A percentile compares a stretch with the other conserved stretches of the same genome.
Conservation (phyloP, 1,284 basidiomycete species). For the Sparassis latifolia region DNA sequence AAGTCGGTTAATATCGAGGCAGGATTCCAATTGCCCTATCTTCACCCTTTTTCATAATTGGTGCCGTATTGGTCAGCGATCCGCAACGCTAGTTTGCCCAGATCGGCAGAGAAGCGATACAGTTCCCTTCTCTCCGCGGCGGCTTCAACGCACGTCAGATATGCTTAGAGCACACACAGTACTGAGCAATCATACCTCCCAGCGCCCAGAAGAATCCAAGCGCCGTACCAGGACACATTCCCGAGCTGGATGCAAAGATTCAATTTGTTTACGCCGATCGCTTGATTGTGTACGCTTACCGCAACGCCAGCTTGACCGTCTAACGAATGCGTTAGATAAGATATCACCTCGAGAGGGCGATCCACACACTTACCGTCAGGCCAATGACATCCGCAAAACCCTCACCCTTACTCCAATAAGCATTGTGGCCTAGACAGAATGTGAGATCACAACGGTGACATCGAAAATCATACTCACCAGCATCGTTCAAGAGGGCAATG, state of each 20-base stretch:
- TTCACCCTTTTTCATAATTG: slow-evolving; percentile 60
- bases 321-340: slow-evolving; percentile 15
- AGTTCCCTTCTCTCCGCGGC: slow-evolving; percentile 53
- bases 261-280: slow-evolving; percentile 1
- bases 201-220: slow-evolving; percentile 69
- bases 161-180: too few relatives aligned
- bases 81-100: slow-evolving; percentile 57
- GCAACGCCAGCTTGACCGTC: slow-evolving; percentile 59
- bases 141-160: slow-evolving; percentile 24
- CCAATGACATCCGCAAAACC: slow-evolving; percentile 59
- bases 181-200: slow-evolving; percentile 34
- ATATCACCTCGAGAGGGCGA: too few relatives aligned
- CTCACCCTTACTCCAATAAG: slow-evolving; percentile 58
- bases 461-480: slow-evolving; percentile 33
- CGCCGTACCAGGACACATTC: slow-evolving; percentile 60
- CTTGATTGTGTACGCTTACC: slow-evolving; percentile 28
- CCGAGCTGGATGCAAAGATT: slow-evolving; percentile 34
- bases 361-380: slow-evolving; percentile 42
- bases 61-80: slow-evolving; percentile 59
- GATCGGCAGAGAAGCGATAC: slow-evolving; percentile 59
- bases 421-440: slow-evolving; percentile 44
- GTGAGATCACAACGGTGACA: not conserved
- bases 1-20: slow-evolving; percentile 4
- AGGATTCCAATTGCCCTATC: not conserved
- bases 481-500: slow-evolving; percentile 59